Conservation (phyloP, 805 yeast species). For the Cyberlindnera mrakii region DNA sequence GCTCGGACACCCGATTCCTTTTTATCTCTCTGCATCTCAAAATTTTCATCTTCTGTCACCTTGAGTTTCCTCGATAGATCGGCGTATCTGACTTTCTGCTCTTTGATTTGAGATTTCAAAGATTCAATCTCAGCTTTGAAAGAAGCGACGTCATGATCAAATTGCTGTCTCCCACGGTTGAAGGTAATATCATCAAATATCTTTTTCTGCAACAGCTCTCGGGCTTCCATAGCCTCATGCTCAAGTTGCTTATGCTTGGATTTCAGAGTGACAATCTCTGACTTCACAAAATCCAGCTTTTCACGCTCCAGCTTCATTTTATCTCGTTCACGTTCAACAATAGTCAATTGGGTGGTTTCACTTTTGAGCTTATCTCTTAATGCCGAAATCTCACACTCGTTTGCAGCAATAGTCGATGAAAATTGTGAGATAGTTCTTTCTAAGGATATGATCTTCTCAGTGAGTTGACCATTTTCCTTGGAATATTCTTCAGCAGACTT, state of each 20-base stretch:
- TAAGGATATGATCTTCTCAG: slow-evolving; percentile 31
- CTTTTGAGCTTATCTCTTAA: slow-evolving; percentile 22
- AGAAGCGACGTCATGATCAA: slow-evolving; percentile 34
- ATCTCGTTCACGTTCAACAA: slow-evolving; percentile 25
- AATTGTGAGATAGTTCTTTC: slow-evolving; percentile 32
- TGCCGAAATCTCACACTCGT: slow-evolving; percentile 29
- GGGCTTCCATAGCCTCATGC: slow-evolving; percentile 39
- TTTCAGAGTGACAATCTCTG: slow-evolving; percentile 21
- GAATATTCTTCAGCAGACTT: slow-evolving; percentile 32
- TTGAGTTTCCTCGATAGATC: slow-evolving; percentile 23
- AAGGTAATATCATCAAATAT: slow-evolving; percentile 37
- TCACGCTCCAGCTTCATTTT: slow-evolving; percentile 20
- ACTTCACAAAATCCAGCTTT: slow-evolving; percentile 24
- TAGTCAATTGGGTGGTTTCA: slow-evolving; percentile 19
- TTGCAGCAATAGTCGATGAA: slow-evolving; percentile 29
- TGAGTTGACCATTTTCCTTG: slow-evolving; percentile 39
- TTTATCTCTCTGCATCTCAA: slow-evolving; percentile 22
- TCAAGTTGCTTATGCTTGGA: slow-evolving; percentile 33
- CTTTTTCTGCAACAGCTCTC: slow-evolving; percentile 34
- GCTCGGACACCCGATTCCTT: slow-evolving; percentile 15
- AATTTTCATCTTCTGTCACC: slow-evolving; percentile 29
- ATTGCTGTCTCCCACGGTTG: slow-evolving; percentile 38
- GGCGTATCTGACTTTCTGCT: slow-evolving; percentile 26
- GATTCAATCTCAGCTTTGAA: slow-evolving; percentile 26
- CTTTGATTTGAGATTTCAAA: slow-evolving; percentile 15